Percentiles rank a stretch among this genome's conserved stretches.
Evolutionary conservation across 352 stramenopile genomes (phyloP).

Genomic region (Globisporangium ultimum): DNA sequence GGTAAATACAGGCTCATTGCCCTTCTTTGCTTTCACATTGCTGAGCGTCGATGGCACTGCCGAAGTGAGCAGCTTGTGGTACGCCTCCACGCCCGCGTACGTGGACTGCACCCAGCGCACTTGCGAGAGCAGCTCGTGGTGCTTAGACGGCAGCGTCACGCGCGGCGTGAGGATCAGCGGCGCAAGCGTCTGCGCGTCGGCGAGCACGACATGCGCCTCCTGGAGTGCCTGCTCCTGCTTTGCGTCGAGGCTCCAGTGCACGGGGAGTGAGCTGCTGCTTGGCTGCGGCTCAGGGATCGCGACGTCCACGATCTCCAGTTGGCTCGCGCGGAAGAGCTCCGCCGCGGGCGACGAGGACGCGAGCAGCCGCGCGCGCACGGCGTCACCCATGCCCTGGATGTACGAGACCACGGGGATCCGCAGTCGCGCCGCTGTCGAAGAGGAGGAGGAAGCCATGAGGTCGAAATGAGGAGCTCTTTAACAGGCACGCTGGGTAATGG

Average conservation of each 20-base stretch:
- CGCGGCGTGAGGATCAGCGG: slow-evolving; percentile 32
- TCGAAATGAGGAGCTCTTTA: no score
- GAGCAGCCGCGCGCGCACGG: slow-evolving; percentile 31
- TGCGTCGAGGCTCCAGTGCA: slow-evolving; percentile 28
- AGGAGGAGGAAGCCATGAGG: background rate
- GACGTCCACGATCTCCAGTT: slow-evolving; percentile 47
- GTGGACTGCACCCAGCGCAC: slow-evolving; percentile 62
- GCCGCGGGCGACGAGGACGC: slow-evolving; percentile 23
- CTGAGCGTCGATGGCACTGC: slow-evolving; percentile 6
- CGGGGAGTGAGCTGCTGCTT: slow-evolving; percentile 3
- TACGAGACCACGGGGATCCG: slow-evolving; percentile 55
- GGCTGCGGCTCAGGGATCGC: slow-evolving; percentile 15
- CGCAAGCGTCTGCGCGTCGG: slow-evolving; percentile 43
- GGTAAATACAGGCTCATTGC: slow-evolving; percentile 24
- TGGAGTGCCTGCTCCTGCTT: slow-evolving; percentile 36
- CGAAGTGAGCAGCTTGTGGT: slow-evolving; percentile 25
- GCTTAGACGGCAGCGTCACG: slow-evolving; percentile 15
- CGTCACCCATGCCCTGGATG: slow-evolving; percentile 38
- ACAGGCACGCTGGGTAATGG: no score
- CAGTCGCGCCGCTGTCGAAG: slow-evolving; percentile 13
- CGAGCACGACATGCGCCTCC: slow-evolving; percentile 39
- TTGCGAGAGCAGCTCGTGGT: slow-evolving; percentile 31
- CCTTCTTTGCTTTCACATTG: slow-evolving; percentile 1
- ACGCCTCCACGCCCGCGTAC: slow-evolving; percentile 59
- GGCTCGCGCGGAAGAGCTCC: slow-evolving; percentile 34